Conservation (phyloP, 352 stramenopile genomes). For the Globisporangium nunn region DNA sequence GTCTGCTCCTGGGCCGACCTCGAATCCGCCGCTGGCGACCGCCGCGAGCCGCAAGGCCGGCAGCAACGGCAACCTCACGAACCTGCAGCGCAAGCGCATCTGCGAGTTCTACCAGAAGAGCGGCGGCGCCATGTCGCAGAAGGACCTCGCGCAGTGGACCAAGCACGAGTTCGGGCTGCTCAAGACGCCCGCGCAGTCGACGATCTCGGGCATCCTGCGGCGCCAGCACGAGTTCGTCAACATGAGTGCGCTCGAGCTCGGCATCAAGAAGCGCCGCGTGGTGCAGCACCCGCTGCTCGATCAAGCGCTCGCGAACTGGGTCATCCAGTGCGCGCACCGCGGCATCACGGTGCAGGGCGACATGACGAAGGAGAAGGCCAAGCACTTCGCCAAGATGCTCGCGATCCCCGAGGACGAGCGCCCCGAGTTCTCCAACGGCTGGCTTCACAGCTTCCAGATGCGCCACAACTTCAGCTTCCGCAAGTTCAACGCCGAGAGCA, state of each 20-base stretch:
- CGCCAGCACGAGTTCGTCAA: constrained; percentile 83
- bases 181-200: constrained; percentile 78
- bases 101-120: constrained; percentile 81
- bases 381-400: constrained; percentile 81
- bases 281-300: constrained; percentile 77
- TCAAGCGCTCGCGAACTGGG: constrained; percentile 77
- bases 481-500: constrained; percentile 69
- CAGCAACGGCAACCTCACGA: constrained; percentile 73
- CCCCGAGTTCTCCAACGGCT: constrained; percentile 77
- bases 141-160: constrained; percentile 81
- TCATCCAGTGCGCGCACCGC: constrained; percentile 77
- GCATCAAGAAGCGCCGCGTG: constrained; percentile 79
- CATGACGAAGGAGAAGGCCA: constrained; percentile 82
- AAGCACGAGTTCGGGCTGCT: constrained; percentile 82
- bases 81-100: constrained; percentile 80
- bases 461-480: constrained; percentile 82
- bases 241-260: constrained; percentile 73
- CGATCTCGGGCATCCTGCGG: constrained; percentile 75
- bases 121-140: constrained; percentile 78
- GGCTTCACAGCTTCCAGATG: constrained; percentile 73
- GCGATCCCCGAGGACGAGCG: constrained; percentile 65
- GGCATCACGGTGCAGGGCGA: constrained; percentile 77
- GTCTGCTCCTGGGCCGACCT: not conserved
- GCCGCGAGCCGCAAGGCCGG: constrained; percentile 7
- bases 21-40: not conserved